Percentiles rank a stretch among this genome's conserved stretches.
Conservation (phyloP, 345 rosid genomes). For the Pugionium dolabratum region DNA sequence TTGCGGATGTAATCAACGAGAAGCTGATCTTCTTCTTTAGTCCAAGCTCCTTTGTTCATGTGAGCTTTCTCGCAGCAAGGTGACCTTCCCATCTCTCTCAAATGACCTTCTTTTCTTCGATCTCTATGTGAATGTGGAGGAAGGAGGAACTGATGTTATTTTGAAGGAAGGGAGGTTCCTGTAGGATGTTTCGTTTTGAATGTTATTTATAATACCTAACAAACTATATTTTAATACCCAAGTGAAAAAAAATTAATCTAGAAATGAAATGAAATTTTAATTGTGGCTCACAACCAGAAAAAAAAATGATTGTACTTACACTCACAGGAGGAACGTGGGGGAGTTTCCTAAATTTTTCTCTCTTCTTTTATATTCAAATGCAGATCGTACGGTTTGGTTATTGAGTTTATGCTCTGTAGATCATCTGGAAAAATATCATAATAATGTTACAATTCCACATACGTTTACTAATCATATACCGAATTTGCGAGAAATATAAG, state of each 20-base stretch:
- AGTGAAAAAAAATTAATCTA: neutral
- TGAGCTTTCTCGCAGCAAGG: slow-evolving; percentile 94
- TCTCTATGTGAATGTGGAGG: neutral
- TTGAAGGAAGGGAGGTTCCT: slow-evolving; percentile 27
- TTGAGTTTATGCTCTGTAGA: slow-evolving; percentile 31
- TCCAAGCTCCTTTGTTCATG: slow-evolving; percentile 96
- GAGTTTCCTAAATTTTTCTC: slow-evolving; percentile 24
- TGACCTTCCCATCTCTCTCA: slow-evolving; percentile 69
- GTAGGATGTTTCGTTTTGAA: slow-evolving; percentile 35
- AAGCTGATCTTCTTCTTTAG: slow-evolving; percentile 84
- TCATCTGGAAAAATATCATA: slow-evolving; percentile 1
- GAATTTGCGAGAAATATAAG: too few relatives aligned
- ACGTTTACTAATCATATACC: too few relatives aligned
- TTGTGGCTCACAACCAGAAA: slow-evolving; percentile 22
- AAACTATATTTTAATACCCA: slow-evolving; percentile 13
- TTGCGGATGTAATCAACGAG: slow-evolving; percentile 72
- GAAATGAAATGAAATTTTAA: neutral
- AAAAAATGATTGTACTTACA: slow-evolving; percentile 18
- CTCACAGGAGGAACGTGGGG: slow-evolving; percentile 38
- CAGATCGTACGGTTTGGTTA: slow-evolving; percentile 35
- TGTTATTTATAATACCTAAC: slow-evolving; percentile 39
- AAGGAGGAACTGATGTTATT: neutral
- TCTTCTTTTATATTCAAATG: neutral
- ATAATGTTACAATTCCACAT: slow-evolving; percentile 2
- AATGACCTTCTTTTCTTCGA: neutral